Evolutionary conservation across 2,329 filamentous ascomycete genomes (phyloP), one percentile per base, ranked within the genome.

Genomic region (Kalmusia sp.): DNA sequence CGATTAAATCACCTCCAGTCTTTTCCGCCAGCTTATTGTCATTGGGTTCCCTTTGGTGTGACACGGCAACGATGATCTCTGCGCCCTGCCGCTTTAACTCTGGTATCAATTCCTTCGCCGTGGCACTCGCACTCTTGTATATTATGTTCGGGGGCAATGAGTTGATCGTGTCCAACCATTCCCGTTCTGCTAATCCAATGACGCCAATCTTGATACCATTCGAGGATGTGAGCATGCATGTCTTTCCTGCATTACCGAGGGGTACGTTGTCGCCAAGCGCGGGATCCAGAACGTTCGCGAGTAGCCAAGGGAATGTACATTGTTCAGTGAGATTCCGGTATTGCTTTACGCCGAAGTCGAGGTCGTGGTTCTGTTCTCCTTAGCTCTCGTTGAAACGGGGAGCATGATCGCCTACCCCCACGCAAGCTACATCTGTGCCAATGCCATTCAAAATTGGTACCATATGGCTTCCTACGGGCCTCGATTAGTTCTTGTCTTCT

Each of bases 161-260:
- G 75, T 96, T 96, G 75, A 96, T 93, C 0, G 92, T 96, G 54
- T 87, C 91, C 11, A 96, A 84, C 85, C 92, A 96, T 72, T 96
- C 92, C 43, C 91, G 82, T 77, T 96, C 92, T 1, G 89, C 92
- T 2, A 97, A 80, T 0, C 93, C 92, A 50, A 96, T 88, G 37
- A 96, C 80, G 8, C 93, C 92, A 34, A 96, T 82, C 67, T 93
- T 95, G 74, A 96, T 83, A 21, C 92, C 92, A 71, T 93, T 93
- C 9, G 89, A 91, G 0, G 90, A 82, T 2, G 88, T 91, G 51
- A 96, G 76, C 78, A 96, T 90, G 57, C 86, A 80, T 0, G 90
- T 95, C 68, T 87, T 87, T 62, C 85, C 81, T 50, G 89, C 90
- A 63, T 92, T 87, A 12, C 88, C 92, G 25, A 96, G 84, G 3